phyloP scores from a whole-genome alignment of 176 grass and related monocot species.

The Aegilops bicornis region DNA sequence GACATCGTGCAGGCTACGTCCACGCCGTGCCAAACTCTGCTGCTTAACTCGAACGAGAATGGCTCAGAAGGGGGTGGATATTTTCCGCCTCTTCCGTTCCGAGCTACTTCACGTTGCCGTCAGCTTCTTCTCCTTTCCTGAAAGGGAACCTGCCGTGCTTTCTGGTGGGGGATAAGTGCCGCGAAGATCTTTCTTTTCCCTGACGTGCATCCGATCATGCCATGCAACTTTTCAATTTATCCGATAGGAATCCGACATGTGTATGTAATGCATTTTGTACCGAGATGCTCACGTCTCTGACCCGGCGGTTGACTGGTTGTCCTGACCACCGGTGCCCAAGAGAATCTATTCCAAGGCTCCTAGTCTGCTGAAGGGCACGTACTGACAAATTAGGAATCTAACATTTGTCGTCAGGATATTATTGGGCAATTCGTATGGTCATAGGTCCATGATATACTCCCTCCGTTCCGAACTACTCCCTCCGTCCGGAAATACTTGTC shows the following conservation, averaged over 20 bases:
- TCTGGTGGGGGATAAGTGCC: background rate
- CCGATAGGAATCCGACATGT: background rate
- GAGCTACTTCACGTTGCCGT: too few species aligned
- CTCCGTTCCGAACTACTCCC: too few species aligned
- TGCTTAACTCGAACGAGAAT: background rate
- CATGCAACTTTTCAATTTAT: background rate
- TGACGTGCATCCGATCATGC: background rate
- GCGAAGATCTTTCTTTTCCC: background rate
- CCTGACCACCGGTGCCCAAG: background rate
- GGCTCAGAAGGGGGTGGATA: background rate
- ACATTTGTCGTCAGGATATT: too few species aligned
- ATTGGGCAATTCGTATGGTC: too few species aligned
- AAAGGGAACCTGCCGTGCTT: background rate
- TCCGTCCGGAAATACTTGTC: too few species aligned
- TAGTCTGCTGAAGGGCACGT: background rate
- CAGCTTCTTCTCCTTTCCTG: background rate
- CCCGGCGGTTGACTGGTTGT: background rate
- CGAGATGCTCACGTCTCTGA: background rate
- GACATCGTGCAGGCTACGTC: background rate
- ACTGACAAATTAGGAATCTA: too few species aligned
- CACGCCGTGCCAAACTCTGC: background rate
- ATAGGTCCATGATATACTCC: too few species aligned
- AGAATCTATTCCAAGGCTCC: background rate
- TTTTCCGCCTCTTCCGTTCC: background rate
- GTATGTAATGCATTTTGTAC: background rate